Percentiles rank a stretch among this genome's conserved stretches.
Conservation (phyloP, 192 early-diverging fungal genomes). For the Dissophora globulifera region DNA sequence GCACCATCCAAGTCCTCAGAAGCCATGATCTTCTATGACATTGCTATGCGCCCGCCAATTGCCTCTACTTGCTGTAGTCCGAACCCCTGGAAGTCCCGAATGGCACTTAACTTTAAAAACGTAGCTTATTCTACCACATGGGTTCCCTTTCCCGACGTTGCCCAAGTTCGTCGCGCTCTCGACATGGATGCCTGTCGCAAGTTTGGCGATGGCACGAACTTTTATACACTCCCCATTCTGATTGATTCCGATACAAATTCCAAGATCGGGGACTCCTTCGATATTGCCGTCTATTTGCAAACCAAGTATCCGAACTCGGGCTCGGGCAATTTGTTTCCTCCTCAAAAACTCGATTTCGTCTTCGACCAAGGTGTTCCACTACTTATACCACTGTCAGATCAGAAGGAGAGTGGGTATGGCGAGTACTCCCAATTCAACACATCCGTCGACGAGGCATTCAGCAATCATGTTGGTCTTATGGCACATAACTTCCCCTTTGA, state of each 20-base stretch:
- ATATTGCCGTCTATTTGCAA: constrained; percentile 51
- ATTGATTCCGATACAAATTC: constrained; percentile 19
- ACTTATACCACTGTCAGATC: constrained; percentile 43
- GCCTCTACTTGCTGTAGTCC: constrained; percentile 12
- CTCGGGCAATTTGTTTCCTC: constrained; percentile 45
- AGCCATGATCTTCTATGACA: constrained; percentile 43
- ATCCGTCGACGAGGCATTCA: constrained; percentile 42
- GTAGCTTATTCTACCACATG: constrained; percentile 44
- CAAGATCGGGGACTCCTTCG: constrained; percentile 47
- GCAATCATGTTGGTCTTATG: constrained; percentile 22
- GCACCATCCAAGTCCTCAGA: constrained; percentile 31
- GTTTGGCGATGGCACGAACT: constrained; percentile 37
- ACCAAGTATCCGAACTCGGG: constrained; percentile 29
- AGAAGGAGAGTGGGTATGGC: constrained; percentile 12
- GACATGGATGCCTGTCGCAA: constrained; percentile 34
- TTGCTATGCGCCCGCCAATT: constrained; percentile 39
- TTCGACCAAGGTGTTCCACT: constrained; percentile 16
- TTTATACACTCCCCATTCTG: constrained; percentile 41
- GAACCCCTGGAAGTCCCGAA: constrained; percentile 47
- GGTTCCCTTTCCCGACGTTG: constrained; percentile 34
- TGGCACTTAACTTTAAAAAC: constrained; percentile 49
- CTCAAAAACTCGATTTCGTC: constrained; percentile 52
- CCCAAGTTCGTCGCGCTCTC: constrained; percentile 37
- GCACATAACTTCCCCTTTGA: constrained; percentile 37
- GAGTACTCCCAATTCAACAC: constrained; percentile 39